Evolutionary conservation across 108 stramenopile genomes (phyloP), one percentile per base, ranked within the genome.

Genomic region (Discostella pseudostelligera): DNA sequence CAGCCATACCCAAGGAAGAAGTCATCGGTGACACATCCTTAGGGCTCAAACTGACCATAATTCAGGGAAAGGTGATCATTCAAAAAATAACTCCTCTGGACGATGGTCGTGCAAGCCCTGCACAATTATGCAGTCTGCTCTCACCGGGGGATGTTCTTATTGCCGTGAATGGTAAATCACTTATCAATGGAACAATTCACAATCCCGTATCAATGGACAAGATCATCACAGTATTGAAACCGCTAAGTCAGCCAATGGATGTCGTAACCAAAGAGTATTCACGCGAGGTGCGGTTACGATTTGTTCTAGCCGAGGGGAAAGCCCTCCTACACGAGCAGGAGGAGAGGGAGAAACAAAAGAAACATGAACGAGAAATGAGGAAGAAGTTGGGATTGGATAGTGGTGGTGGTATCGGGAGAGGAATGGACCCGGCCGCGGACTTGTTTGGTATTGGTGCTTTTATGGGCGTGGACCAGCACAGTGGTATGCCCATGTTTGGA

Each of bases 391-490:
- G 62, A n/a, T 54, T 82, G 62, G n/a, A n/a, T n/a, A 65, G 36
- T 63, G 53, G 72, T 28, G 36, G 12, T 56, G 46, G 32, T 24
- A 8, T 1, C 32, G 20, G 11, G 13, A 44, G 37, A 19, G 56
- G 35, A 0, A 22, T 24, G 10, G 87, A 85, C 29, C 62, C 70
- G 2, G 72, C 77, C 3, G 75, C 61, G 28, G 87, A 86, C 61
- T 74, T 87, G 36, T 85, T 90, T 67, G 65, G 67, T 8, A 50
- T 79, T 46, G 60, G 71, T 2, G 61, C 85, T 1, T 84, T 88
- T 62, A 85, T 88, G 63, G 86, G 84, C 67, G 89, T 90, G 1
- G 92, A 93, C 83, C 87, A 93, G 53, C 75, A 87, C 14, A 87
- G 84, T 67, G 89, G 88, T 12, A 61, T 74, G 57, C 86, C 86